phyloP scores from a whole-genome alignment of 441 rosid species.

The Gossypium schwendimanii region DNA sequence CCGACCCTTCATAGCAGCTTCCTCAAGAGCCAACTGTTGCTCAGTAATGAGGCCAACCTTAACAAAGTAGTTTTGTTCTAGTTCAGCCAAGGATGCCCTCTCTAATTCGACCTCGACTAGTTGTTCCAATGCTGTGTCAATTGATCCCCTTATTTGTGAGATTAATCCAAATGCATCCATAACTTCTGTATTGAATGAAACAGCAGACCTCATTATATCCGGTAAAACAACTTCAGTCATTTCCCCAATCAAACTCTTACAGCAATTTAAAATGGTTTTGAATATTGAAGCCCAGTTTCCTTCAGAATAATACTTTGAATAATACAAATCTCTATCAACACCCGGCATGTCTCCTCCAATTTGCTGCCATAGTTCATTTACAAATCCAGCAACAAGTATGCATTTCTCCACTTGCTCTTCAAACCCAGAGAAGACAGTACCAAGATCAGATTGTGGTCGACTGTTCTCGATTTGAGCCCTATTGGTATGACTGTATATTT shows the following conservation, averaged over 20 bases:
- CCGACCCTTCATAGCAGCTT: conserved; percentile 82
- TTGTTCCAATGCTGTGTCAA: conserved; percentile 79
- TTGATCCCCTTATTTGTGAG: conserved; percentile 78
- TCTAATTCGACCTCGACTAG: conserved; percentile 77
- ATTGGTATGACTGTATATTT: conserved; percentile 35
- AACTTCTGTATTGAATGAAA: conserved; percentile 69
- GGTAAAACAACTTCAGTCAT: conserved; percentile 71
- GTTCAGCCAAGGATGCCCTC: conserved; percentile 71
- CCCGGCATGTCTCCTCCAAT: conserved; percentile 39
- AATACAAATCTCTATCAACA: conserved; percentile 27
- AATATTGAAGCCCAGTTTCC: conserved; percentile 62
- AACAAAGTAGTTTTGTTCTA: conserved; percentile 79
- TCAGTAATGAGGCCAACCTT: conserved; percentile 87
- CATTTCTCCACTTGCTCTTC: conserved; percentile 92
- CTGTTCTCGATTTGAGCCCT: conserved; percentile 38
- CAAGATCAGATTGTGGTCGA: conserved; percentile 33
- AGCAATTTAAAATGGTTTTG: conserved; percentile 48
- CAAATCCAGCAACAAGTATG: conserved; percentile 52
- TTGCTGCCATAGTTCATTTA: conserved; percentile 49
- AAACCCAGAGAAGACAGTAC: conserved; percentile 44
- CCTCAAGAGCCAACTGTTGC: conserved; percentile 84
- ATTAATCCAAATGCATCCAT: conserved; percentile 86
- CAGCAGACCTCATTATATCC: conserved; percentile 63
- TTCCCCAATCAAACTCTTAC: conserved; percentile 55
- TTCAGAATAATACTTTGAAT: conserved; percentile 32